Base-by-base conservation (phyloP, 2,329 filamentous ascomycete species). In the Fusarium aywerte region DNA sequence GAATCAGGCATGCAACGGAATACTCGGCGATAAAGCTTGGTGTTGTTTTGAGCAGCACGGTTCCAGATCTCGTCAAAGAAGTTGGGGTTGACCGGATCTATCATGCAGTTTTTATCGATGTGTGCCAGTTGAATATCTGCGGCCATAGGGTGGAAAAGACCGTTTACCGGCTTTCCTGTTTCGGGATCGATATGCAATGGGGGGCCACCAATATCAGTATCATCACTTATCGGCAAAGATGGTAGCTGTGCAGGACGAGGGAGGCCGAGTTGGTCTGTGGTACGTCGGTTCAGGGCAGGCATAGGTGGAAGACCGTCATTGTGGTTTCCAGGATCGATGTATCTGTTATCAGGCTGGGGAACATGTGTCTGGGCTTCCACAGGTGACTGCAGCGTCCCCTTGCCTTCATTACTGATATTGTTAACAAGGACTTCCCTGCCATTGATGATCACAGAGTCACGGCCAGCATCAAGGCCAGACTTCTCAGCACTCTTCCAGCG, bases 1-100 rank as follows among this genome's bases (percentile, higher is more conserved):
- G 90, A 97, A 76, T 99, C 96, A 2, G 96, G 96, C 92, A 97
- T 96, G 78, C 94, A 97, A 44, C 94, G 89, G 82, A 99, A 99
- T 10, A 99, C 95, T 63, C 91, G 89, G 31, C 96, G 91, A 80
- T 92, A 99, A 45, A 99, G 86, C 76, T 93, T 95, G 4, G 96
- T 99, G 77, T 99, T 99, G 81, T 98, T 98, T 66, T 91, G 89
- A 1, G 96, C 96, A 52, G 93, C 89, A 18, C 89, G 85, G 68
- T 90, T 89, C 96, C 96, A 99, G 3, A 92, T 89, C 65, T 97
- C 92, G 43, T 96, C 87, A 76, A 92, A 92, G 79, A 99, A 99
- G 2, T 85, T 82, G 53, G 92, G 86, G 58, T 90, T 89, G 38
- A 99, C 80, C 0, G 96, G 96, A 78, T 99, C 96, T 16, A 85